Conservation (phyloP, 345 rosid genomes). For the Eucalyptus melliodora region DNA sequence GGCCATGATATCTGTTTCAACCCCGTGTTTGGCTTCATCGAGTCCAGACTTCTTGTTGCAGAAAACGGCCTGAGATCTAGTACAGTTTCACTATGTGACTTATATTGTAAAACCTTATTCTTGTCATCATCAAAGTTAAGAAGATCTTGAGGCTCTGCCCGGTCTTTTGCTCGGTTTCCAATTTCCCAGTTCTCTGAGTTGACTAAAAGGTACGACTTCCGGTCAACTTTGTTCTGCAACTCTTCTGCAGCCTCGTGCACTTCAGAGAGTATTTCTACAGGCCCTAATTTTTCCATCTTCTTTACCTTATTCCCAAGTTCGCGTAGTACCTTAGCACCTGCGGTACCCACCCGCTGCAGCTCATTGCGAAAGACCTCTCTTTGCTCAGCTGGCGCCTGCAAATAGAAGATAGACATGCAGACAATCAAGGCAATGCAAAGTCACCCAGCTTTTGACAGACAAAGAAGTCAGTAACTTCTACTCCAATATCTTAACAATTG, state of each 20-base stretch:
- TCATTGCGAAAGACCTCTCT: constrained; percentile 61
- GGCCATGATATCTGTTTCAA: background rate
- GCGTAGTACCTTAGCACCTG: constrained; percentile 64
- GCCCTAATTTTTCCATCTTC: constrained; percentile 76
- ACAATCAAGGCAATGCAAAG: background rate
- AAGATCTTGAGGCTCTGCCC: constrained; percentile 30
- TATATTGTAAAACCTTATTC: constrained; percentile 25
- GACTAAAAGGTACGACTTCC: constrained; percentile 75
- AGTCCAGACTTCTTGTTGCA: constrained; percentile 8
- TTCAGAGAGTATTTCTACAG: constrained; percentile 45
- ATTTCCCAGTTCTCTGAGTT: constrained; percentile 87
- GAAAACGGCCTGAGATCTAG: constrained; percentile 36
- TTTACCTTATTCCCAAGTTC: constrained; percentile 71
- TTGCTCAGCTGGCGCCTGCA: constrained; percentile 71
- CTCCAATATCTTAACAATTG: background rate
- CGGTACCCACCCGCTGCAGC: constrained; percentile 52
- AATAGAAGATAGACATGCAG: background rate
- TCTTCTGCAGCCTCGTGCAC: constrained; percentile 75
- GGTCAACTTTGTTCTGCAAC: constrained; percentile 64
- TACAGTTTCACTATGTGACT: constrained; percentile 73
- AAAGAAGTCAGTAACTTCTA: background rate
- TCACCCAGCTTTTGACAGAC: background rate
- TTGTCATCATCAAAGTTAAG: constrained; percentile 34
- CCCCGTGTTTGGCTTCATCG: background rate
- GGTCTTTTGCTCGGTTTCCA: constrained; percentile 35